Evolutionary conservation across 768 basidiomycete species (phyloP), one percentile per base, ranked within the genome.

Genomic region (Lyophyllum atratum): DNA sequence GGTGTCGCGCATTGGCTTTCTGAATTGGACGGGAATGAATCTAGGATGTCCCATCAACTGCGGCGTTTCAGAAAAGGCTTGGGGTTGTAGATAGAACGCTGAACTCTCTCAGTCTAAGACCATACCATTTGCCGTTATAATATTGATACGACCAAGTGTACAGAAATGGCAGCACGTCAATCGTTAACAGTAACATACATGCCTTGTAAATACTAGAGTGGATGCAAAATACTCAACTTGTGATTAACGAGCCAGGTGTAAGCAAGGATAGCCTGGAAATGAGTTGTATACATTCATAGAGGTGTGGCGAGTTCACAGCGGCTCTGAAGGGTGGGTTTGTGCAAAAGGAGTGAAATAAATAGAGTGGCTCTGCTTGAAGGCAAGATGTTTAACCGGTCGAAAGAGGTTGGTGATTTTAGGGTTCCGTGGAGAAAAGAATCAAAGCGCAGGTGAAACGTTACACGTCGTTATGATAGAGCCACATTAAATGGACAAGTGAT

Each of bases 321-420:
- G 21, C 11, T 11, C 31, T 24, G 31, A 22, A 22, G 29, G 19
- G 21, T 17, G 21, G 31, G 15, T 17, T 19, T 40, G 28, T 26
- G 47, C 47, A 33, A 29, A 15, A 49, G 31, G 31, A 29, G 47
- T 49, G 49, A 37, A 42, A 52, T 44, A 52, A 44, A 43, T 52
- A 52, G 22, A 24, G 22, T n/a, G 15, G 15, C 19, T 19, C n/a
- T 6, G 2, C 15, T 5, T n/a, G 17, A n/a, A 19, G 39, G 12
- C 51, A 15, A 9, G 15, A 25, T 52, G 24, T 52, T 4, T 15
- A 25, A 52, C 33, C 31, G 39, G 21, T 17, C 19, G 11, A 11
- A 11, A 25, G 19, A 4, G 17, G 44, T 52, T 39, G 49, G 47
- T 28, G 33, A 48, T 55, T 48, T 26, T 42, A 10, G 43, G 10